Evolutionary conservation across 2,329 filamentous ascomycete genomes (phyloP), one percentile per base, ranked within the genome.

Genomic region (Zymoseptoria passerinii): DNA sequence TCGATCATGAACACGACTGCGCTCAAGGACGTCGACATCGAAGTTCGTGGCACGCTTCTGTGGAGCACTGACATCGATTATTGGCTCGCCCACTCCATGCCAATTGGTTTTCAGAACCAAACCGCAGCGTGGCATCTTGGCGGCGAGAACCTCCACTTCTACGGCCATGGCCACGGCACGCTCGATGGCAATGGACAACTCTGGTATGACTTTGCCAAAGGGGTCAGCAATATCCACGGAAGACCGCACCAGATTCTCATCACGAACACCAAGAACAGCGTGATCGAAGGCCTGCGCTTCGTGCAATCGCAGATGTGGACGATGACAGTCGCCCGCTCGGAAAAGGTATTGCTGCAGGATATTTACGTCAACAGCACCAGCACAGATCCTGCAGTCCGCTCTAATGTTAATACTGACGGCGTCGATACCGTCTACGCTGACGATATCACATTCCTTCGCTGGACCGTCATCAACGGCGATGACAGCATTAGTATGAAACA

Each of bases 291-390:
- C 2, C 59, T 84, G 16, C 73, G 73, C 2, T 83, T 82, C 61
- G 70, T 84, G 7, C 77, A 81, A 60, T 81, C 77, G 60, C 82
- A 84, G 70, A 84, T 85, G 82, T 85, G 82, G 67, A 69, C 68
- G 4, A 79, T 83, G 75, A 78, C 78, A 1, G 75, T 82, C 28
- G 79, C 79, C 8, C 71, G 79, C 66, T 79, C 78, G 2, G 60
- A 76, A 6, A 70, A 79, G 53, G 69, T 80, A 1, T 68, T 79
- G 0, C 71, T 83, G 6, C 73, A 79, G 53, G 74, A 80, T 59
- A 81, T 83, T 35, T 75, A 77, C 61, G 75, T 82, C 56, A 83
- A 83, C 70, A 83, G 76, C 65, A 78, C 75, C n/a, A 83, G 76
- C 66, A 78, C 75, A 20, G 72, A 68, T 27, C 68, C 66, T 23